Evolutionary conservation across 129 eudicot species (phyloP), one percentile per base, ranked within the genome.

Genomic region (Lactuca saligna): DNA sequence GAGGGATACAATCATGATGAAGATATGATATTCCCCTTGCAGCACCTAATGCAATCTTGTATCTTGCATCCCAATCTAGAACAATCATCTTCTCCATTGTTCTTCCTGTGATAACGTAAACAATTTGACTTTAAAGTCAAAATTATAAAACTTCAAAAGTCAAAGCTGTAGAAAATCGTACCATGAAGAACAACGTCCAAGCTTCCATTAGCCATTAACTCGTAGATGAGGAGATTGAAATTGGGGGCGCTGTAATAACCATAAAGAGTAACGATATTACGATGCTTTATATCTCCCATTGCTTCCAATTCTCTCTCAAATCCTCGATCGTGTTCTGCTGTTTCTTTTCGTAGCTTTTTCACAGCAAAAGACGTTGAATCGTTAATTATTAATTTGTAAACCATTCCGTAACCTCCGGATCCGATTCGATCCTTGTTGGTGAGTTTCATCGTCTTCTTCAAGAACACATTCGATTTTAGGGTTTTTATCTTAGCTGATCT

Each of bases 11-110:
- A 66, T 89, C 97, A 55, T 93, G 95, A 70, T 93, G 98, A 79
- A 93, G 96, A 80, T 93, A 93, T 3, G 98, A 74, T 82, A 93
- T 65, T 63, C 98, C 98, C 73, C 95, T 84, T 65, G 98, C 98
- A 57, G 96, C 85, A 63, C 98, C 98, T 62, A 93, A 68, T n/a
- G 98, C 98, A 44, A 93, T 87, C 76, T 87, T 93, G 82, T 82
- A 89, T 71, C 98, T 93, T 73, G 96, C 34, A 62, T 80, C 75
- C 98, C 98, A 93, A 58, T 84, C 92, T 44, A 93, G 73, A 37
- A 73, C 71, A 25, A 25, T 25, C 29, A 25, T 25, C 61, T 75
- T 82, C 59, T 79, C 80, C 75, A 9, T 54, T 13, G 76, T 68
- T 73, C 53, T 86, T 68, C 97, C 96, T 88, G 82, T 76, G 82